phyloP scores from a whole-genome alignment of 805 yeast genomes.

The Pichia phayaonensis region DNA sequence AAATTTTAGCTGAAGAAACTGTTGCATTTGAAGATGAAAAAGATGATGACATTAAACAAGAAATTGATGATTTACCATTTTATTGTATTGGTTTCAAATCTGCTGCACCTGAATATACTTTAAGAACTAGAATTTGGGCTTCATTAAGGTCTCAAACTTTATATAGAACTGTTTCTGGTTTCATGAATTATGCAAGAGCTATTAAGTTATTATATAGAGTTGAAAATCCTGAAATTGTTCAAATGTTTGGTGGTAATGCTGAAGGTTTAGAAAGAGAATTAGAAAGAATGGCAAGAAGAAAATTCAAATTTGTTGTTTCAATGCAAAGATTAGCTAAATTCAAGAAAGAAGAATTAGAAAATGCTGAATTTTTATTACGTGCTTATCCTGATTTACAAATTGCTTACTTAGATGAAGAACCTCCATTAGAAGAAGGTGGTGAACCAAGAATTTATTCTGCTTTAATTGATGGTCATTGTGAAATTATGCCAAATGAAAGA shows the following conservation, averaged over 20 bases:
- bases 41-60: slow-evolving; percentile 60
- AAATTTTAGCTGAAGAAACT: slow-evolving; percentile 89
- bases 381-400: slow-evolving; percentile 83
- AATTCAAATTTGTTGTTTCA: slow-evolving; percentile 72
- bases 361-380: slow-evolving; percentile 71
- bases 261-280: slow-evolving; percentile 93
- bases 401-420: slow-evolving; percentile 92
- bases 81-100: slow-evolving; percentile 96
- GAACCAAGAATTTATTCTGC: slow-evolving; percentile 69
- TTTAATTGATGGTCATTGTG: slow-evolving; percentile 75
- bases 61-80: slow-evolving; percentile 88
- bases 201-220: slow-evolving; percentile 88
- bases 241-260: slow-evolving; percentile 98
- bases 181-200: slow-evolving; percentile 97
- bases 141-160: slow-evolving; percentile 94
- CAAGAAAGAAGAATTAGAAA: slow-evolving; percentile 66
- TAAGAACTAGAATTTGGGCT: slow-evolving; percentile 98
- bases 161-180: slow-evolving; percentile 95
- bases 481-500: slow-evolving; percentile 61
- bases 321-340: slow-evolving; percentile 79
- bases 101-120: slow-evolving; percentile 93
- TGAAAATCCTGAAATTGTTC: slow-evolving; percentile 91
- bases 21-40: slow-evolving; percentile 71
- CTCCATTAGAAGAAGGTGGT: slow-evolving; percentile 63
- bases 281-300: slow-evolving; percentile 81